Conservation (phyloP, 306 rosid species). For the Vachellia pachyceras region DNA sequence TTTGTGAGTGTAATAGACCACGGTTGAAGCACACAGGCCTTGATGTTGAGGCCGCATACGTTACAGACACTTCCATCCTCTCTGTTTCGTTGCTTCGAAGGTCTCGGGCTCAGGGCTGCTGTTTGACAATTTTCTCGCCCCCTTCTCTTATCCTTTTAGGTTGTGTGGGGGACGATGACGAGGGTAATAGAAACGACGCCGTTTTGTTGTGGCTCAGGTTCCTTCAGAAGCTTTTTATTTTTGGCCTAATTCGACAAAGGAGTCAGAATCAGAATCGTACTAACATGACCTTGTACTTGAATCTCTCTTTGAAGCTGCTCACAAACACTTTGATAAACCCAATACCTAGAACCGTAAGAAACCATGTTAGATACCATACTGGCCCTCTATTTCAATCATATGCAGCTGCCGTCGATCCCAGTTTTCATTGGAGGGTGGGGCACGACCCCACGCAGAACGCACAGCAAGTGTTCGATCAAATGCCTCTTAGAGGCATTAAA, state of each 20-base stretch:
- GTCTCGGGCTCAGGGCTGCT: not conserved
- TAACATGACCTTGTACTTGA: not conserved
- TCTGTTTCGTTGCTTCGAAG: not conserved
- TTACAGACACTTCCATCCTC: slow-evolving; percentile 59
- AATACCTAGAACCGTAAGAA: slow-evolving; percentile 31
- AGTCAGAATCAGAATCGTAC: slow-evolving; percentile 33
- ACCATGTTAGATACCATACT: slow-evolving; percentile 11
- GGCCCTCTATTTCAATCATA: slow-evolving; percentile 1
- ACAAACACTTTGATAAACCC: slow-evolving; percentile 37
- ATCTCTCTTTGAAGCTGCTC: slow-evolving; percentile 37
- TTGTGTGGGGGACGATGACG: not conserved
- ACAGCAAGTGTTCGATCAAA: slow-evolving; percentile 64
- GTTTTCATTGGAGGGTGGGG: not conserved
- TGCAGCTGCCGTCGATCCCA: not conserved
- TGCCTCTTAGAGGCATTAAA: slow-evolving; percentile 47
- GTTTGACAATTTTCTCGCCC: no score
- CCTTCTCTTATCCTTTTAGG: not conserved
- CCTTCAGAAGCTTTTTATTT: not conserved
- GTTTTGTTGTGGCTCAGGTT: not conserved
- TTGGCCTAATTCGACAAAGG: not conserved
- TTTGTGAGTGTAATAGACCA: slow-evolving; percentile 48
- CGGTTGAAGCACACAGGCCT: slow-evolving; percentile 49
- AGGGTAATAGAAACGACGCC: not conserved
- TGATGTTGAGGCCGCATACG: slow-evolving; percentile 53
- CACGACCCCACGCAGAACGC: slow-evolving; percentile 18